These are phyloP conservation scores for Pleurozium schreberi DNA, from an alignment of 225 moss, liverwort and hornwort species.

Conservation along the genomic window DNA sequence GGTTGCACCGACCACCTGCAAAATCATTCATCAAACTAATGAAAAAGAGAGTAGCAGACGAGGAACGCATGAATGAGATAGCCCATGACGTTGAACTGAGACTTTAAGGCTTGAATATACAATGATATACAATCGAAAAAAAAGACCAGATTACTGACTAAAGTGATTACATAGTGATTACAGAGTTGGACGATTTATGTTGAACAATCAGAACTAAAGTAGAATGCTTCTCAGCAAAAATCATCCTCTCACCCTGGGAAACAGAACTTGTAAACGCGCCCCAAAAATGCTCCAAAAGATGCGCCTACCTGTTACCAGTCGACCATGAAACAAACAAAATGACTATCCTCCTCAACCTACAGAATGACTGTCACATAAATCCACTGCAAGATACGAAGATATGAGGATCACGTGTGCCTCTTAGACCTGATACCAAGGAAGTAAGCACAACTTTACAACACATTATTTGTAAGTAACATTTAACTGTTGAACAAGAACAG, in stretches of 20 bases:
- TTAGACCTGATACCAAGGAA: background rate
- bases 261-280: slow-evolving; percentile 2
- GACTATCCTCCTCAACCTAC: background rate
- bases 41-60: background rate
- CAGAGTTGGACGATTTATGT: background rate
- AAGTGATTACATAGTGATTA: background rate
- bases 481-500: background rate
- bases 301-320: slow-evolving; percentile 51
- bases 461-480: background rate
- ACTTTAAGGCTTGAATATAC: background rate
- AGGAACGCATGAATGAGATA: background rate
- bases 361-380: background rate
- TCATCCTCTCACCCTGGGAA: slow-evolving; percentile 38
- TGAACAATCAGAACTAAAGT: background rate
- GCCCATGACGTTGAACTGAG: background rate
- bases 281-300: slow-evolving; percentile 61
- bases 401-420: background rate
- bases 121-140: background rate
- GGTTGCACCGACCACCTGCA: slow-evolving; percentile 64
- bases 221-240: background rate
- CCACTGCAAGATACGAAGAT: background rate
- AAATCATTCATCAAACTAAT: background rate
- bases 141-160: background rate
- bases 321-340: background rate
- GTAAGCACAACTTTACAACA: background rate